Conservation (phyloP, 2,329 filamentous ascomycete species). For the Colletotrichum destructivum region DNA sequence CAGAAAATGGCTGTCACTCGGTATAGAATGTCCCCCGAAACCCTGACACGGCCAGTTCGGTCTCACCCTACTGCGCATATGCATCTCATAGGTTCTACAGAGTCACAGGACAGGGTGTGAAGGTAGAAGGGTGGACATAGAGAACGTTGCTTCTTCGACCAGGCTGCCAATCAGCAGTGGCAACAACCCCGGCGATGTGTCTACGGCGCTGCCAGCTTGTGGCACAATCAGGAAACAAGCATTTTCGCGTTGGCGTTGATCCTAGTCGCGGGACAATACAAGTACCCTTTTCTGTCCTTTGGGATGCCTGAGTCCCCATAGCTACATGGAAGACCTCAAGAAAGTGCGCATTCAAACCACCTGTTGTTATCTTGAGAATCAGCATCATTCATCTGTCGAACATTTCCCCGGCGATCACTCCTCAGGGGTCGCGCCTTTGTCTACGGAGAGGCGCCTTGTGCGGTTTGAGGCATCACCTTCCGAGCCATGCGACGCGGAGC, state of each 20-base stretch:
- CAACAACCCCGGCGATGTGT: background rate
- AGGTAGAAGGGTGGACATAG: conserved; percentile 20
- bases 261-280: conserved; percentile 7
- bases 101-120: conserved; percentile 15
- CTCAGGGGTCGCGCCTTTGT: background rate
- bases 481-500: conserved; percentile 9
- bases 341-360: background rate
- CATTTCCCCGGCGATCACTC: background rate
- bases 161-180: conserved; percentile 23
- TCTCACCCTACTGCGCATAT: conserved; percentile 2
- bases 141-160: conserved; percentile 27
- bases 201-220: conserved; percentile 9
- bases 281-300: background rate
- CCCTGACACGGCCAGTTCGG: background rate
- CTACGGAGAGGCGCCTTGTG: background rate
- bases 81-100: background rate
- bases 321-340: background rate
- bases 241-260: conserved; percentile 16
- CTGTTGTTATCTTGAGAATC: background rate
- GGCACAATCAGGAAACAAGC: conserved; percentile 28
- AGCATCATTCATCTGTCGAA: background rate
- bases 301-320: too few relatives aligned
- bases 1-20: background rate
- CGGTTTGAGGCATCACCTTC: background rate
- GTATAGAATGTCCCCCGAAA: background rate